Evolutionary conservation across 176 grass and related monocot species (phyloP).

Genomic region (Melocanna baccifera): DNA sequence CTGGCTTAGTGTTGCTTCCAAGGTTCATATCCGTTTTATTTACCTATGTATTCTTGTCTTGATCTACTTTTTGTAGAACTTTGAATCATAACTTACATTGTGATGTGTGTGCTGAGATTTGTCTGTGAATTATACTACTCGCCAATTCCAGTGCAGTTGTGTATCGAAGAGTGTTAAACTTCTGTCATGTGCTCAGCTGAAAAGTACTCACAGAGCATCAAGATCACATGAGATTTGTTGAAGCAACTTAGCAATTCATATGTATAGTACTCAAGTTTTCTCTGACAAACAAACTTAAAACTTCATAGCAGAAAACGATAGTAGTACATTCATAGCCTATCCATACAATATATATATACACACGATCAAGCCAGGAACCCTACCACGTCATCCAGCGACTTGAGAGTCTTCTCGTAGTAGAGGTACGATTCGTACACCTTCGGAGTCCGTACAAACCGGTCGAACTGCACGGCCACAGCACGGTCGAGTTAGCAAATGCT

Average conservation of each 20-base stretch:
- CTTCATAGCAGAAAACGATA: background rate
- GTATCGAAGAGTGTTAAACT: no score
- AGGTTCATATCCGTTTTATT: background rate
- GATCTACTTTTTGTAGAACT: background rate
- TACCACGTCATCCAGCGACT: slow-evolving; percentile 76
- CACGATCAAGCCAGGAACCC: slow-evolving; percentile 53
- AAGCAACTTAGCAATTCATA: background rate
- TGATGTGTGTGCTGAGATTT: background rate
- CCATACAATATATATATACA: background rate
- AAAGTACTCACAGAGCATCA: background rate
- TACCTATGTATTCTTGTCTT: background rate
- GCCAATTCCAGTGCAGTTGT: background rate
- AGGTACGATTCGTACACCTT: slow-evolving; percentile 94
- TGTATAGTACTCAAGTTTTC: background rate
- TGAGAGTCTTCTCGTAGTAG: slow-evolving; percentile 88
- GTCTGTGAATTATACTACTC: background rate
- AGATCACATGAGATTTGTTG: background rate
- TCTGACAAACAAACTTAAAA: background rate
- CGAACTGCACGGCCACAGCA: slow-evolving; percentile 52
- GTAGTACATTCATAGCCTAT: background rate
- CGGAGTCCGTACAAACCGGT: slow-evolving; percentile 63
- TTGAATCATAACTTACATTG: background rate
- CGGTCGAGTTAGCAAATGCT: background rate
- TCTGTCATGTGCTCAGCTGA: background rate
- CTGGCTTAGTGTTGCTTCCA: background rate